Percentiles rank a stretch among this genome's conserved stretches.
Conservation (phyloP, 1,284 basidiomycete species). For the Mycena sp. region DNA sequence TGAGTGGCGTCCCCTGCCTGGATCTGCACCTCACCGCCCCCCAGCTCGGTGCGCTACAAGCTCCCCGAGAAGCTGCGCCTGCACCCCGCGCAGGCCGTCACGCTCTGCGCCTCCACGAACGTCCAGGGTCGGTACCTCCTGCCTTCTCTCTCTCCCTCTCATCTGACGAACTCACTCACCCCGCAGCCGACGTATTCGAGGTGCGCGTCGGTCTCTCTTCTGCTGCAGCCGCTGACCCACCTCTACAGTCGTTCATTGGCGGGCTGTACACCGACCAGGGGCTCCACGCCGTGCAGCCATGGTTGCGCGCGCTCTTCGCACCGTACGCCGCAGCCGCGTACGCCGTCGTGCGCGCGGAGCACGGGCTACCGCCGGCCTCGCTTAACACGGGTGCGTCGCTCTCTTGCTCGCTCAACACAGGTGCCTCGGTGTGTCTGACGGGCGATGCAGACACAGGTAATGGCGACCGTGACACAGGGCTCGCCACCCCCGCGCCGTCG, state of each 20-base stretch:
- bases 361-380: constrained; percentile 49
- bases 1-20: constrained; percentile 42
- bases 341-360: constrained; percentile 63
- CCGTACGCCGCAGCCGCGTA: constrained; percentile 72
- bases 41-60: constrained; percentile 67
- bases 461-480: constrained; percentile 32
- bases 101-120: constrained; percentile 59
- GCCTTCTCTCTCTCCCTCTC: not conserved
- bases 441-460: no score
- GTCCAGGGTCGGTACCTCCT: constrained; percentile 64
- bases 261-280: constrained; percentile 76
- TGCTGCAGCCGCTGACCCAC: not conserved
- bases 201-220: constrained; percentile 45
- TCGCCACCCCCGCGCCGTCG: constrained; percentile 13
- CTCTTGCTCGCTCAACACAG: no score
- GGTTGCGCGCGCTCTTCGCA: constrained; percentile 67
- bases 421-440: no score
- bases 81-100: constrained; percentile 62
- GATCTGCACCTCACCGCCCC: not conserved
- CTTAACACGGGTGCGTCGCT: no score
- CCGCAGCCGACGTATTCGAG: constrained; percentile 76
- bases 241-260: constrained; percentile 73
- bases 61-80: constrained; percentile 67
- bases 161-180: not conserved
- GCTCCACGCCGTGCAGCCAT: constrained; percentile 58